These are phyloP conservation scores for Zopfochytrium polystomum DNA, from an alignment of 371 early-diverging fungal species.

Conservation along the genomic window DNA sequence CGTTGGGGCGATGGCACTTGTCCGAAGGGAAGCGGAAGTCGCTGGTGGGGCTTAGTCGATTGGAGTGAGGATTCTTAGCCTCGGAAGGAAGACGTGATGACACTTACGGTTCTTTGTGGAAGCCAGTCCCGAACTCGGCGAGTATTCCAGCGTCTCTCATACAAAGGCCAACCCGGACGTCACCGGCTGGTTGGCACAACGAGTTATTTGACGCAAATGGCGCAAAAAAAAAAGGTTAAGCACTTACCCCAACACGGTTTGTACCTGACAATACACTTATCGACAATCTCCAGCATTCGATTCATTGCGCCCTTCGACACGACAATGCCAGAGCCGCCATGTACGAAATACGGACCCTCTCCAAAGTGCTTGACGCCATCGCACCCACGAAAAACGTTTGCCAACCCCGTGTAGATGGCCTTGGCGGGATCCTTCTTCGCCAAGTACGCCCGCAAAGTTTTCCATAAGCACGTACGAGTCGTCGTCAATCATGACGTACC, in stretches of 20 bases:
- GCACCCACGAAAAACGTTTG: constrained; percentile 28
- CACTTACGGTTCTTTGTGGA: constrained; percentile 22
- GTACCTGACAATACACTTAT: constrained; percentile 44
- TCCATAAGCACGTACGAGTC: constrained; percentile 50
- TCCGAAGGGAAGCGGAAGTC: constrained; percentile 33
- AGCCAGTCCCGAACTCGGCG: constrained; percentile 19
- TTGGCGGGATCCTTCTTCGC: constrained; percentile 22
- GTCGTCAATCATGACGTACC: constrained; percentile 57
- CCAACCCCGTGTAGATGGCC: constrained; percentile 36
- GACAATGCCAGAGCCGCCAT: constrained; percentile 52
- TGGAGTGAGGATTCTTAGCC: not conserved
- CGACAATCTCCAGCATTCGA: constrained; percentile 25
- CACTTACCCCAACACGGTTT: constrained; percentile 49
- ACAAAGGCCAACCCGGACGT: constrained; percentile 49
- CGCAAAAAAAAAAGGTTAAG: constrained; percentile 34
- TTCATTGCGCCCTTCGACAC: constrained; percentile 44
- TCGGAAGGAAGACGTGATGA: constrained; percentile 9
- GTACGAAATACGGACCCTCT: constrained; percentile 49
- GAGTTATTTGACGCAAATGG: constrained; percentile 40
- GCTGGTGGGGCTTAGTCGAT: constrained; percentile 25
- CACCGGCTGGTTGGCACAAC: constrained; percentile 38
- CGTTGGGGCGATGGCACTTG: constrained; percentile 39
- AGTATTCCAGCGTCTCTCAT: constrained; percentile 43
- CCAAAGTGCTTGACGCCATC: constrained; percentile 43
- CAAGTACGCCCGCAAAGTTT: constrained; percentile 32